Base-by-base conservation (phyloP, 2,329 filamentous ascomycete genomes). In the Xenosphaeropsis pyriputrescens region DNA sequence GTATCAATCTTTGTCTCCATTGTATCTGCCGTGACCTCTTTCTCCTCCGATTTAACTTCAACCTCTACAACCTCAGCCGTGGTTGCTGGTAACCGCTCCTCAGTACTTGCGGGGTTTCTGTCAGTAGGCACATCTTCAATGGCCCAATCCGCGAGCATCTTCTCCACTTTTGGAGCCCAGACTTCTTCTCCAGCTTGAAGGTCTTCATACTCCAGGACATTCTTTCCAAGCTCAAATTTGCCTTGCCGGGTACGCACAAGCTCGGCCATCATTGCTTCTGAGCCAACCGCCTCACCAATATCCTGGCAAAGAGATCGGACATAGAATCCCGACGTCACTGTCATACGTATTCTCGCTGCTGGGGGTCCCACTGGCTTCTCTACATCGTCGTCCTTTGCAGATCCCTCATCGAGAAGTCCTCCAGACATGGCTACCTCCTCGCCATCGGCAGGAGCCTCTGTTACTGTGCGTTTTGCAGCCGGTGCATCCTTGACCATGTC, bases 291-390 rank as follows among this genome's bases (percentile, higher is more conserved):
- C 46, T 77, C 67, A 16, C 89, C 91, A 3, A 98, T 69, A 51
- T 98, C 91, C 55, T 96, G 86, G 50, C 85, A 88, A 48, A 98
- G 75, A 41, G 83, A 93, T 44, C 91, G 81, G 12, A 98, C 88
- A 57, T 98, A 98, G 66, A 95, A 98, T 30, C 91, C 91, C 0
- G 86, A 93, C 2, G 86, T 86, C 37, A 95, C 89, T 1, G 84
- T 93, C 74, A 98, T 85, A 40, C 82, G 78, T 42, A 98, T 75
- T 52, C 75, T 80, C 35, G 75, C 83, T 1, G 89, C 91, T 1
- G 89, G 75, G 1, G 85, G 76, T 0, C 70, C 74, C 51, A 44
- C 31, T 15, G 40, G 34, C 33, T 45, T 39, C 11, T 42, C 37
- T 15, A 38, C 26, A 15, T 14, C 12, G n/a, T 41, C 46, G 45